Base-by-base conservation (phyloP, 495 filamentous ascomycete species). In the Aspergillus cristatus region DNA sequence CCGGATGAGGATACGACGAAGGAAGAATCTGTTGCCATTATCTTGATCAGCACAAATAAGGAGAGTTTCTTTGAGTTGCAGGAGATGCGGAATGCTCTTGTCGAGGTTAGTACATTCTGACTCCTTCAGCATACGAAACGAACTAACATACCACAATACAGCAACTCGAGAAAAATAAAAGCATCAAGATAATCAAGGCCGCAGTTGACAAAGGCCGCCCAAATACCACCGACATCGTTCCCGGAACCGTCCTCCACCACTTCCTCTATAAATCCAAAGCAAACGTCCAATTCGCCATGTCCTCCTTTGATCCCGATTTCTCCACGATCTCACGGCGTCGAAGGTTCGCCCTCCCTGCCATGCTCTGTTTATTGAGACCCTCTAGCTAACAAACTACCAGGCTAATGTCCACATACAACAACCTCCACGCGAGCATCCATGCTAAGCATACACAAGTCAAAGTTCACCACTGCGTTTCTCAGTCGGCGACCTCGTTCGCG, bases 221-320 rank as follows among this genome's bases (percentile, higher is more conserved):
- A 2, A 68, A 58, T 14, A 73, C 76, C 33, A 76, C 75, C 8
- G 78, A 90, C 39, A 82, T 97, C 35, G 74, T 86, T 8, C 82
- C 91, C 2, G 82, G 78, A 22, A 82, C 85, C 6, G 75, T 81
- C 6, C 61, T 97, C 18, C 74, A 80, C 34, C 91, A 98, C 62
- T 98, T 96, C 59, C 61, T 98, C 22, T 98, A 94, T 65, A 97
- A 95, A 58, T 91, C 84, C 14, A 72, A 82, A 30, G 78, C 78
- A 13, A 96, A 98, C 55, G 91, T 97, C 13, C 91, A 98, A 52
- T 98, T 95, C 55, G 78, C 76, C 28, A 94, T 94, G 85, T 83
- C 90, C 12, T 76, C 82, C 0, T 86, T 81, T 37, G 69, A 78
- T 11, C 84, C 88, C 0, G 67, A 80, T 39, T 94, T 89, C 51